Base-by-base conservation (phyloP, 208 protist species). In the Leishmania aethiopica region DNA sequence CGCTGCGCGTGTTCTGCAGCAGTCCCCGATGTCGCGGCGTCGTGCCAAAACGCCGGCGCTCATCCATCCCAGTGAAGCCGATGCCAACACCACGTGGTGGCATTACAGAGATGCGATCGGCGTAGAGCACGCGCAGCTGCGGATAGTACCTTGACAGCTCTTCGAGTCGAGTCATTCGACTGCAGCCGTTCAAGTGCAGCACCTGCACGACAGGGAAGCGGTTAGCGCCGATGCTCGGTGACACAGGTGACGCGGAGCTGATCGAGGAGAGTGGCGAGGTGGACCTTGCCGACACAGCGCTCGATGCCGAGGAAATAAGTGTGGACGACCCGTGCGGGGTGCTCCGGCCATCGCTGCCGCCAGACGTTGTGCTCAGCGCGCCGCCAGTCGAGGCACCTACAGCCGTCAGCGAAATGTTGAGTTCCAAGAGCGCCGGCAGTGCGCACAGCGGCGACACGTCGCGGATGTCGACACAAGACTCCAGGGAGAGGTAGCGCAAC, bases 181-280 rank as follows among this genome's bases (percentile, higher is more conserved):
- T 51, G 73, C 93, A 96, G 51, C 88, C 75, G 42, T 88, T 86
- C 15, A 95, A 42, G 72, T 93, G 84, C 6, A 96, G 53, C 72
- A 89, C 81, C 80, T 90, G 82, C 11, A 92, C 53, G 0, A 84
- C 72, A 13, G 60, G 66, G 8, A 80, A 86, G 32, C 73, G 17
- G 5, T 87, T 13, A 11, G 32, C 22, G 17, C 10, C 22, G 1
- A 86, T 74, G 45, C 25, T 40, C 40, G 71, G 42, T 19, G 81
- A 82, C 32, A 86, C 72, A 40, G 10, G 81, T 88, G 73, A 83
- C 62, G 7, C 2, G 25, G 37, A 72, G 2, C 51, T 51, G 0
- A 64, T 8, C 11, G 70, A 69, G 1, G 76, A 71, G 22, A 25
- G 72, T 7, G 81, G 69, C 55, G 75, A 80, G 2, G 45, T n/a